Base-by-base conservation (phyloP, 2,329 filamentous ascomycete genomes). In the Fusarium odoratissimum region DNA sequence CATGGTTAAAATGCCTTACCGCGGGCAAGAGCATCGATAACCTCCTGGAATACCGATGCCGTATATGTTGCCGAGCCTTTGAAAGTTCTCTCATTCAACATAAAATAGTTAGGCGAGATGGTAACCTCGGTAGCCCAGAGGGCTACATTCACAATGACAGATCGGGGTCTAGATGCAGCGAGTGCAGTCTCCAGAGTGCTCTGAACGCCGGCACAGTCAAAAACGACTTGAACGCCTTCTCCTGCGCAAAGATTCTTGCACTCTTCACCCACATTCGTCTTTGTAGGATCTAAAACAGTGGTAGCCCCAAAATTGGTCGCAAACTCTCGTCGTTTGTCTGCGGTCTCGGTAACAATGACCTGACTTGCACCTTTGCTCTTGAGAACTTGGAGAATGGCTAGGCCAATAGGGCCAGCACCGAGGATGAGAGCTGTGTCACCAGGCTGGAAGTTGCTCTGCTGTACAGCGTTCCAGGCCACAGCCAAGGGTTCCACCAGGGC, bases 1-100 rank as follows among this genome's bases (percentile, higher is more conserved):
- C 11, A 37, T 37, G 1, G 0, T 8, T 0, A 4, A 14, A 10
- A 11, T 5, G 4, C 3, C 33, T 16, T 52, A 52, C 49, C 49
- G 7, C 12, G 23, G 4, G 31, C 12, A 52, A 52, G n/a, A 38
- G 49, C 49, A 28, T 52, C 33, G 3, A 52, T 21, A 1, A 52
- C 49, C 4, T 37, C 49, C 9, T 28, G 33, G 12, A 52, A 52
- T 4, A 52, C 49, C 6, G 49, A 38, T 52, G 49, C 6, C 5
- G 49, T 38, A n/a, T 52, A 52, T 2, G 49, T 52, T 5, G 33
- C 49, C 17, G 49, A 21, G 7, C 49, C 49, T 8, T 52, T 38
- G 6, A 28, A 52, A 8, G 49, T 28, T 5, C 33, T 52, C 31
- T 52, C 33, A 16, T 52, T 52, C 17, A 52, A 14, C 33, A 52